phyloP scores from a whole-genome alignment of 768 basidiomycete genomes.

The Strobilomyces dryophilus region DNA sequence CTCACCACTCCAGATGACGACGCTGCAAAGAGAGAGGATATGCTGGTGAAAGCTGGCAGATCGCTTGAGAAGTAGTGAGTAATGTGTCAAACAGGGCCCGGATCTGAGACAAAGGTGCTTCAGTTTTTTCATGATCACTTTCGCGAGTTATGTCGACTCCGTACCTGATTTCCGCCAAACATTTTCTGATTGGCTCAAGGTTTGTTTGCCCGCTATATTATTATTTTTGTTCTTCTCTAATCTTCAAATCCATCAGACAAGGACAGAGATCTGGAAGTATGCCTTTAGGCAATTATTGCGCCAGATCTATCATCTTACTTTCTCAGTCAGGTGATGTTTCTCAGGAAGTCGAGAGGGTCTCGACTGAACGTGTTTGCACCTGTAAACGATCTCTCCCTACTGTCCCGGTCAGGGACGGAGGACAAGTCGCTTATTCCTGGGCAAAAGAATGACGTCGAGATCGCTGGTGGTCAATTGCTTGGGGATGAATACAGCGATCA shows the following conservation, averaged over 20 bases:
- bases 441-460: slow-evolving; percentile 70
- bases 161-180: slow-evolving; percentile 57
- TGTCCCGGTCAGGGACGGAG: slow-evolving; percentile 67
- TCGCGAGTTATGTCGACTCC: slow-evolving; percentile 82
- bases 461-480: slow-evolving; percentile 77
- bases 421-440: slow-evolving; percentile 56
- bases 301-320: not conserved
- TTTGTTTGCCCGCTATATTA: slow-evolving; percentile 37
- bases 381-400: slow-evolving; percentile 77
- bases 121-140: slow-evolving; percentile 93
- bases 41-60: slow-evolving; percentile 63
- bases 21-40: slow-evolving; percentile 45
- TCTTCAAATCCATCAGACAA: slow-evolving; percentile 38
- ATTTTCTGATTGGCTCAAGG: slow-evolving; percentile 88
- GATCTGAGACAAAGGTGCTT: not conserved
- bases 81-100: not conserved
- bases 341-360: slow-evolving; percentile 78
- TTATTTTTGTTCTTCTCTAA: not conserved
- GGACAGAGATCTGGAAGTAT: slow-evolving; percentile 93
- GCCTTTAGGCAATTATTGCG: slow-evolving; percentile 22
- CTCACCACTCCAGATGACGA: slow-evolving; percentile 70
- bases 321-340: slow-evolving; percentile 75
- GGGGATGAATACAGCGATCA: slow-evolving; percentile 96
- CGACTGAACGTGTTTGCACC: slow-evolving; percentile 89
- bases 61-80: slow-evolving; percentile 89